Evolutionary conservation across 2,329 filamentous ascomycete species (phyloP).

Genomic region (Aplosporella prunicola): DNA sequence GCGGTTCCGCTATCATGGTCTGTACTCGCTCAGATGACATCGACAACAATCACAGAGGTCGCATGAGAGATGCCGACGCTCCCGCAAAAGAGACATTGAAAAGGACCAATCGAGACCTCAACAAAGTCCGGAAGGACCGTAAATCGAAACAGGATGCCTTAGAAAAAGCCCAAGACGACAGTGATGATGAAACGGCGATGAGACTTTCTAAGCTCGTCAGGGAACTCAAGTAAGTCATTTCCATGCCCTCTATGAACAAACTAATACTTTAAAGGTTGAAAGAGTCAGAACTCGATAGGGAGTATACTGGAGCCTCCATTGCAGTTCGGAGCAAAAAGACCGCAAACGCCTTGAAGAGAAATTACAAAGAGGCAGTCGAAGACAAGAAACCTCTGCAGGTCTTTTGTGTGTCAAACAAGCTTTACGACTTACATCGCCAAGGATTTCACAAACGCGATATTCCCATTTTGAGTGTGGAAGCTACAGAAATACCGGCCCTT

Average conservation of each 20-base stretch:
- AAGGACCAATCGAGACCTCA: not conserved
- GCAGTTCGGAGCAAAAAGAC: slow-evolving; percentile 12
- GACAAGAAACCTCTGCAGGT: slow-evolving; percentile 10
- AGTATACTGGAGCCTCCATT: slow-evolving; percentile 1
- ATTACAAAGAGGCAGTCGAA: slow-evolving; percentile 13
- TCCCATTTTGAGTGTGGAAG: slow-evolving; percentile 12
- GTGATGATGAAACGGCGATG: not conserved
- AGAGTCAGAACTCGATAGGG: no score
- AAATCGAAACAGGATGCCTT: not conserved
- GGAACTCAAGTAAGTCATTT: not conserved
- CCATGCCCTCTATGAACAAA: no score
- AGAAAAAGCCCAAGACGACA: not conserved
- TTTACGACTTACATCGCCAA: slow-evolving; percentile 15
- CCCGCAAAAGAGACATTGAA: not conserved
- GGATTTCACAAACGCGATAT: slow-evolving; percentile 4
- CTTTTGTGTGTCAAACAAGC: slow-evolving; percentile 17
- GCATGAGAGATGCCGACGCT: not conserved
- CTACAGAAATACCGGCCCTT: slow-evolving; percentile 15
- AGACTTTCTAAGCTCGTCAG: not conserved
- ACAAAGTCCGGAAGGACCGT: not conserved
- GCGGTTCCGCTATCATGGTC: slow-evolving; percentile 17
- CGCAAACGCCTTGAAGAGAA: slow-evolving; percentile 4
- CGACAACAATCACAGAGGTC: not conserved
- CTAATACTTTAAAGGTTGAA: no score
- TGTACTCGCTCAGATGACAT: slow-evolving; percentile 15